Evolutionary conservation across 352 stramenopile genomes (phyloP).

Genomic region (Pythium chondricola): DNA sequence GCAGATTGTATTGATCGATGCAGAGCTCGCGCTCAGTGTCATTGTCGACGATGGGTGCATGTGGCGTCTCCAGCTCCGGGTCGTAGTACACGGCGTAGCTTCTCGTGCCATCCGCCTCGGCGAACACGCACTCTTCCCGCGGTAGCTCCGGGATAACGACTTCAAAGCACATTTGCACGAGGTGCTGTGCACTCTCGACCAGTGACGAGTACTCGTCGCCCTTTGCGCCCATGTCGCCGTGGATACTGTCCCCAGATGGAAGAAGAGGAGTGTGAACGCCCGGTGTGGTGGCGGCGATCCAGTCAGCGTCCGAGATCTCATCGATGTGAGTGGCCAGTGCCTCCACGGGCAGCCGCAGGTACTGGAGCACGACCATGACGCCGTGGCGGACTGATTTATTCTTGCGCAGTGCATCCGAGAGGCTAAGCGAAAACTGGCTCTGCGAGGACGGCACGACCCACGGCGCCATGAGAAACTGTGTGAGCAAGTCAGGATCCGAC

Average conservation of each 20-base stretch:
- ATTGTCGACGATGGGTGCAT: conserved; percentile 18
- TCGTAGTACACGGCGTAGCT: conserved; percentile 46
- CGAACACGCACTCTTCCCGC: conserved; percentile 34
- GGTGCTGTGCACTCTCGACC: conserved; percentile 28
- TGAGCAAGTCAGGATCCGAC: conserved; percentile 29
- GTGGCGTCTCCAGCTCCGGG: conserved; percentile 23
- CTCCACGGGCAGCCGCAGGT: conserved; percentile 22
- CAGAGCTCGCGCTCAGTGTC: conserved; percentile 25
- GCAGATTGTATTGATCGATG: conserved; percentile 25
- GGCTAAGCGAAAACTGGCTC: conserved; percentile 34
- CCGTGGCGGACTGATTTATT: conserved; percentile 24
- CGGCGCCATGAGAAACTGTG: conserved; percentile 19
- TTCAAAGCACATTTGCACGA: conserved; percentile 64
- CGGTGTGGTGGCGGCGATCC: conserved; percentile 22
- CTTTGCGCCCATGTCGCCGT: neutral
- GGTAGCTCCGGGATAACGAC: conserved; percentile 32
- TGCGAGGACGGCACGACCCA: conserved; percentile 33
- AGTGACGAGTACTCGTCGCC: neutral
- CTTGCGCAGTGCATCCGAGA: conserved; percentile 33
- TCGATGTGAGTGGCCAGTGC: conserved; percentile 23
- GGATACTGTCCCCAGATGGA: neutral
- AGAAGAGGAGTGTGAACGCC: conserved; percentile 9
- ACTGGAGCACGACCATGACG: conserved; percentile 29
- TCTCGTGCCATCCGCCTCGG: conserved; percentile 32
- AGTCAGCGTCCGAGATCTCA: conserved; percentile 31